Conservation (phyloP, 2,329 filamentous ascomycete genomes). For the Trichoderma sp. region DNA sequence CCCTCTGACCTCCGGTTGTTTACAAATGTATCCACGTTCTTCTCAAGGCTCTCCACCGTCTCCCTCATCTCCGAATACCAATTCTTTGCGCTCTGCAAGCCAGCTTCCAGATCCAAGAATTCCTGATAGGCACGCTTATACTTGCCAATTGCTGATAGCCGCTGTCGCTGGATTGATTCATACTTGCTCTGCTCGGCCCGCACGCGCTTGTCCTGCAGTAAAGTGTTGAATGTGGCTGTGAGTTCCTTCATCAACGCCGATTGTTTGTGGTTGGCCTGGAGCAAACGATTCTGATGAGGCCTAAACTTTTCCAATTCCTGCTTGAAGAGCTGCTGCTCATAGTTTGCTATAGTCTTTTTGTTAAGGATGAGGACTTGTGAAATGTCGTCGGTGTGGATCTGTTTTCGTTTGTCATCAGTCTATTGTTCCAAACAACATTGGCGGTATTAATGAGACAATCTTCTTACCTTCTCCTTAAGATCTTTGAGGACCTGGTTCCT, state of each 20-base stretch:
- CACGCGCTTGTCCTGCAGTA: constrained; percentile 92
- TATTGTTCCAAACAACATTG: neutral
- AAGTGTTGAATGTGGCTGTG: constrained; percentile 77
- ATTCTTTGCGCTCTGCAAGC: constrained; percentile 80
- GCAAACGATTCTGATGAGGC: constrained; percentile 83
- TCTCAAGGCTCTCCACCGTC: constrained; percentile 84
- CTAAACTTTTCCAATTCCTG: constrained; percentile 97
- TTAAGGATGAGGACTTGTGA: constrained; percentile 96
- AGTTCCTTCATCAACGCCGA: constrained; percentile 92
- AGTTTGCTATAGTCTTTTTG: constrained; percentile 92
- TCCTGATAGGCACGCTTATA: constrained; percentile 92
- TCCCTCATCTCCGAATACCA: constrained; percentile 98
- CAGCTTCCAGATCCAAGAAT: constrained; percentile 84
- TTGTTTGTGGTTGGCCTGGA: constrained; percentile 96
- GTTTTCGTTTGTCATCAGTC: constrained; percentile 25
- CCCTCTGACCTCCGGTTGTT: constrained; percentile 92
- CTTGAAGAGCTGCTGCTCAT: constrained; percentile 89
- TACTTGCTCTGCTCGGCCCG: constrained; percentile 94
- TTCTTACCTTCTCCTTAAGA: constrained; percentile 85
- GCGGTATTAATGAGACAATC: neutral
- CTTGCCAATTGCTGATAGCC: constrained; percentile 74
- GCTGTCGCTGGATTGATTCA: constrained; percentile 79
- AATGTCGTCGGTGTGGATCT: constrained; percentile 96
- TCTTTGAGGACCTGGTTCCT: constrained; percentile 91
- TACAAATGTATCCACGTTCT: constrained; percentile 96